These are phyloP conservation scores for Truncatella angustata DNA, from an alignment of 2,329 filamentous ascomycete genomes.

Conservation along the genomic window DNA sequence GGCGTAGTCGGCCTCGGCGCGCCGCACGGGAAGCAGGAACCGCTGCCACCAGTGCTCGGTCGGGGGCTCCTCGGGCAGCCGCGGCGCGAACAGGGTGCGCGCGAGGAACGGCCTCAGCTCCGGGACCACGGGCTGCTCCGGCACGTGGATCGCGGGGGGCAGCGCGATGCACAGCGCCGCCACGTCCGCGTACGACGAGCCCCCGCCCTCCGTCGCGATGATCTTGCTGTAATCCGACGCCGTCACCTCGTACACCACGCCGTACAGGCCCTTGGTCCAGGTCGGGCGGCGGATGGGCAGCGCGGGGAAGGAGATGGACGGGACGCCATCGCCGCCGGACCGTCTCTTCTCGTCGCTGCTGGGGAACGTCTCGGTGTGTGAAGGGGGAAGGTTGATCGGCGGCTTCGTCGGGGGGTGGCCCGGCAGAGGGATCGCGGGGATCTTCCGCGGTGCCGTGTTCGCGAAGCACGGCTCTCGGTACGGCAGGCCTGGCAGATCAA, in stretches of 20 bases:
- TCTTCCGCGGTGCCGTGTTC: conserved; percentile 66
- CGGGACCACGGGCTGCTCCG: conserved; percentile 57
- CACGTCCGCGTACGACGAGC: conserved; percentile 80
- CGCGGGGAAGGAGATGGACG: conserved; percentile 8
- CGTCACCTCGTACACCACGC: conserved; percentile 95
- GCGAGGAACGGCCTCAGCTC: conserved; percentile 68
- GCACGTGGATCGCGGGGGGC: conserved; percentile 56
- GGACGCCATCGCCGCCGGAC: conserved; percentile 7
- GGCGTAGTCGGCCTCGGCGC: conserved; percentile 69
- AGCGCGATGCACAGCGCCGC: conserved; percentile 75
- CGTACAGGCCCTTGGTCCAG: conserved; percentile 83
- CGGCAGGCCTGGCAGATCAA: conserved; percentile 81
- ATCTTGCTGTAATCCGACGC: conserved; percentile 78
- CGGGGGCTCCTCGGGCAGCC: conserved; percentile 33
- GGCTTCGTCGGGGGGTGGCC: conserved; percentile 26
- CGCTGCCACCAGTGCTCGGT: conserved; percentile 39
- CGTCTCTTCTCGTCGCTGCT: conserved; percentile 15
- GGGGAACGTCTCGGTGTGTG: conserved; percentile 23
- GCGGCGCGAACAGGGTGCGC: conserved; percentile 77
- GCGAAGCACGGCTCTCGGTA: conserved; percentile 92
- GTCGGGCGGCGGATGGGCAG: conserved; percentile 41
- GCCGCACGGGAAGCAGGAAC: conserved; percentile 43
- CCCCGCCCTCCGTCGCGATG: conserved; percentile 86
- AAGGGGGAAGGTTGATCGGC: conserved; percentile 26
- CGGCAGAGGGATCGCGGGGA: conserved; percentile 37